Evolutionary conservation across 1,284 basidiomycete genomes (phyloP).

Genomic region (Retiboletus flavoniger): DNA sequence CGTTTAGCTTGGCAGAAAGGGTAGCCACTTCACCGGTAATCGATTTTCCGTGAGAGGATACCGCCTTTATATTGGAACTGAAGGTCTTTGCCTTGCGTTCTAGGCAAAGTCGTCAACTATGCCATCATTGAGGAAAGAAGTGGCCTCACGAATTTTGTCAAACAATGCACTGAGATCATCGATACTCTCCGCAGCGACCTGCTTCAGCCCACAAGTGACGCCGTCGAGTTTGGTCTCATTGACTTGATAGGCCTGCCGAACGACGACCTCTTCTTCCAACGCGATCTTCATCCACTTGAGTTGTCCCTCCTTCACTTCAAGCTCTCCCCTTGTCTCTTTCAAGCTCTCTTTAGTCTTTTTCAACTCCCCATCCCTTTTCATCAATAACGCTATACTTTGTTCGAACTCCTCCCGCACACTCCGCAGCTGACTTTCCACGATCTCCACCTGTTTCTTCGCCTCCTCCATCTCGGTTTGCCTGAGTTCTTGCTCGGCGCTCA

Average conservation of each 20-base stretch:
- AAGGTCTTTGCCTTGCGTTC: conserved; percentile 76
- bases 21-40: conserved; percentile 51
- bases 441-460: conserved; percentile 76
- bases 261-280: conserved; percentile 74
- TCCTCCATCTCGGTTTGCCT: conserved; percentile 77
- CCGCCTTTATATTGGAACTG: conserved; percentile 63
- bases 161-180: conserved; percentile 75
- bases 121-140: not conserved
- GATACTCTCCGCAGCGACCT: conserved; percentile 66
- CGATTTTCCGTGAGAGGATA: conserved; percentile 60
- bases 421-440: conserved; percentile 79
- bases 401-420: conserved; percentile 88
- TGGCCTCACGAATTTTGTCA: conserved; percentile 73
- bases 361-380: conserved; percentile 74
- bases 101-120: conserved; percentile 33
- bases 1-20: conserved; percentile 59
- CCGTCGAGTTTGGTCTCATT: conserved; percentile 72
- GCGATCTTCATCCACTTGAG: conserved; percentile 54
- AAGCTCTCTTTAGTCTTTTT: conserved; percentile 62
- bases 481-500: conserved; percentile 75
- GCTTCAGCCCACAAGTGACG: conserved; percentile 70
- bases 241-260: conserved; percentile 73
- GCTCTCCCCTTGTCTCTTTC: conserved; percentile 51
- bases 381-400: conserved; percentile 76
- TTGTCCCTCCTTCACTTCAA: conserved; percentile 55